These are phyloP conservation scores for Chytriomyces hyalinus DNA, from an alignment of 192 early-diverging fungal genomes.

Conservation along the genomic window DNA sequence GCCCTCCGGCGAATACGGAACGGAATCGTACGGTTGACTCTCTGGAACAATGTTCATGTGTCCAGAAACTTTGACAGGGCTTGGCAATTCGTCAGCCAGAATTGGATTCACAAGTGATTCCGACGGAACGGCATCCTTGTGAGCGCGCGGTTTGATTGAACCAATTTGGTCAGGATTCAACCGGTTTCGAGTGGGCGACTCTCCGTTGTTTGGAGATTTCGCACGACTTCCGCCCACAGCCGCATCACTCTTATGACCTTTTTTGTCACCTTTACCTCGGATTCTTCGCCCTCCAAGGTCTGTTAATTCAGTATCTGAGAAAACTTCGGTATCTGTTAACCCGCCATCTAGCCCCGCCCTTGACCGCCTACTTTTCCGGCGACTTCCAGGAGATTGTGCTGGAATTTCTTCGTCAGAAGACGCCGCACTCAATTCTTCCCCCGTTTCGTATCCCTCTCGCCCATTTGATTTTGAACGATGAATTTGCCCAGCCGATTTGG, in stretches of 20 bases:
- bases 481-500: conserved; percentile 13
- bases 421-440: conserved; percentile 1
- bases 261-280: neutral
- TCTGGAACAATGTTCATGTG: neutral
- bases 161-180: neutral
- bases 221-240: neutral
- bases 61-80: neutral
- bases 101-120: neutral
- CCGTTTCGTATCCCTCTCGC: conserved; percentile 10
- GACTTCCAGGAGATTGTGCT: neutral
- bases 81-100: neutral
- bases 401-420: conserved; percentile 14
- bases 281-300: conserved; percentile 7
- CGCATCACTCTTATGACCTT: too few species aligned
- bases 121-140: conserved; percentile 21
- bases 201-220: too few species aligned
- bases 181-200: neutral
- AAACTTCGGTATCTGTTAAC: conserved; percentile 19
- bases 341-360: neutral
- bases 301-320: conserved; percentile 20
- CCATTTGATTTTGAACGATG: conserved; percentile 9
- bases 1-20: neutral
- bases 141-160: conserved; percentile 23
- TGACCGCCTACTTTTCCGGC: neutral
- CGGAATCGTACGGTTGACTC: neutral